These are phyloP conservation scores for Aspergillus viridinutans DNA, from an alignment of 2,329 filamentous ascomycete genomes.

Conservation along the genomic window DNA sequence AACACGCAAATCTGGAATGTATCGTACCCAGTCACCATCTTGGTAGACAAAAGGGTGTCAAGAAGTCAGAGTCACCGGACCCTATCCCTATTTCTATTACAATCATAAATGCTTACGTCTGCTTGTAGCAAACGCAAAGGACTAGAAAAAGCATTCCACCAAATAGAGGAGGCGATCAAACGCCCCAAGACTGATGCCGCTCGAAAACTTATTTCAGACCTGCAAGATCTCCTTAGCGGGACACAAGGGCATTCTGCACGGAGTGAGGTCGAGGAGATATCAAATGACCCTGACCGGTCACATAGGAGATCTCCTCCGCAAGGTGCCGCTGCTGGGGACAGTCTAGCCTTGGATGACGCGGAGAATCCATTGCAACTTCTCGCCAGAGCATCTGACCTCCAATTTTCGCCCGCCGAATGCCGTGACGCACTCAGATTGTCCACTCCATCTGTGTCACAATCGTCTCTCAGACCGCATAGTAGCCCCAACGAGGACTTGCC, in stretches of 20 bases:
- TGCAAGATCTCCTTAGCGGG: constrained; percentile 50
- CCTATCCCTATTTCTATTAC: constrained; percentile 16
- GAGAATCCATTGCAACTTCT: constrained; percentile 72
- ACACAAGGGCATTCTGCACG: constrained; percentile 40
- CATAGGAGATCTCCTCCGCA: constrained; percentile 19
- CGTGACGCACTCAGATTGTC: constrained; percentile 20
- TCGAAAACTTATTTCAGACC: constrained; percentile 38
- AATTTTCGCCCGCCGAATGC: constrained; percentile 44
- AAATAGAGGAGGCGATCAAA: constrained; percentile 66
- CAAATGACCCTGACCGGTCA: constrained; percentile 26
- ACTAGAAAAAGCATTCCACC: constrained; percentile 68
- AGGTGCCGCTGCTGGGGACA: constrained; percentile 42
- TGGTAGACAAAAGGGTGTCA: constrained; percentile 70
- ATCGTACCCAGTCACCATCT: constrained; percentile 69
- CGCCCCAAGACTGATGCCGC: constrained; percentile 49
- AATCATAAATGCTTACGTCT: constrained; percentile 6
- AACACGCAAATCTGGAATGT: constrained; percentile 57
- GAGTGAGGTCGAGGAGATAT: constrained; percentile 24
- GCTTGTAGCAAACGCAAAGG: constrained; percentile 64
- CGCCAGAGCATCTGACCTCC: constrained; percentile 66
- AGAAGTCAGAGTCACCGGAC: constrained; percentile 53
- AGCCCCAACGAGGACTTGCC: constrained; percentile 5
- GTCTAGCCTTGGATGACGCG: constrained; percentile 64
- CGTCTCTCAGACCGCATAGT: constrained; percentile 28
- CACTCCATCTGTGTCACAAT: constrained; percentile 34